These are phyloP conservation scores for Bisporella sp. DNA, from an alignment of 2,329 filamentous ascomycete genomes.

Conservation along the genomic window DNA sequence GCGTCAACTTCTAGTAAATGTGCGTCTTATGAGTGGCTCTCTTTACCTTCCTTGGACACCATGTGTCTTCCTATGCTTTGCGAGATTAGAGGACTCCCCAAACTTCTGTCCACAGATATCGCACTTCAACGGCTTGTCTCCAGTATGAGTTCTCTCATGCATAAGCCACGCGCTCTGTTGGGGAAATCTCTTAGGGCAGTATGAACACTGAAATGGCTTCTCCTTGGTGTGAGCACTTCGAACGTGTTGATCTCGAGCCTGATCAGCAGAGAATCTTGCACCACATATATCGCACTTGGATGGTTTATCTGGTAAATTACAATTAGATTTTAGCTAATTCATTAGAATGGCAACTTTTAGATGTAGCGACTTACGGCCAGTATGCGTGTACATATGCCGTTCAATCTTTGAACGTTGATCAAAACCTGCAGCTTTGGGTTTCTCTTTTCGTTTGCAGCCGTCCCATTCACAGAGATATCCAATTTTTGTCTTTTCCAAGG, in stretches of 20 bases:
- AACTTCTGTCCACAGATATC: constrained; percentile 52
- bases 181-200: constrained; percentile 53
- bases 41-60: constrained; percentile 38
- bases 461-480: constrained; percentile 51
- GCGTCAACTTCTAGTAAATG: neutral
- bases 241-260: constrained; percentile 59
- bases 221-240: constrained; percentile 59
- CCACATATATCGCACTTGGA: constrained; percentile 49
- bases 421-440: constrained; percentile 38
- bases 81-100: constrained; percentile 59
- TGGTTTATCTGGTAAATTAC: constrained; percentile 44
- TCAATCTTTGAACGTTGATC: constrained; percentile 56
- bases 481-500: constrained; percentile 33
- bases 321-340: constrained; percentile 3
- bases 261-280: constrained; percentile 56
- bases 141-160: constrained; percentile 60
- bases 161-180: constrained; percentile 65
- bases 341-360: neutral
- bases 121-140: constrained; percentile 54
- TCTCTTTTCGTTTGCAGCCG: constrained; percentile 39
- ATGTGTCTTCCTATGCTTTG: constrained; percentile 59
- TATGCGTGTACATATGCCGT: constrained; percentile 59
- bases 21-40: neutral
- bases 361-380: constrained; percentile 45
- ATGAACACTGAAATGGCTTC: constrained; percentile 51